phyloP scores from a whole-genome alignment of 768 basidiomycete species.

The Agrocybe pediades region DNA sequence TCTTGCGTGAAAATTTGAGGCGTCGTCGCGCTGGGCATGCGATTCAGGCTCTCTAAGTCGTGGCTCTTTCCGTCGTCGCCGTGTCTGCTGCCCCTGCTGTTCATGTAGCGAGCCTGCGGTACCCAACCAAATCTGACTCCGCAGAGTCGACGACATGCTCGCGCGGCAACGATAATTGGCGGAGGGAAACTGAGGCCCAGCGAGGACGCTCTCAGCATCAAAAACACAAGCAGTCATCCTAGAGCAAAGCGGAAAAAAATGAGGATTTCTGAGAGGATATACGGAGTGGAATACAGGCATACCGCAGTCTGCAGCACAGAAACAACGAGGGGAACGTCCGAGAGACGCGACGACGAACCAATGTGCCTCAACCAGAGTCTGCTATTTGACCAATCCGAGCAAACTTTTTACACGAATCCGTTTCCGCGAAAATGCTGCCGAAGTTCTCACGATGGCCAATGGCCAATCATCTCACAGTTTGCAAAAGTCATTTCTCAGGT shows the following conservation, averaged over 20 bases:
- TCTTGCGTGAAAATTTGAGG: neutral
- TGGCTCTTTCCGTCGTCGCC: neutral
- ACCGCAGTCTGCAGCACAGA: slow-evolving; percentile 29
- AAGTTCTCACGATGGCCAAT: slow-evolving; percentile 20
- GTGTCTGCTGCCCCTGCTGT: slow-evolving; percentile 5
- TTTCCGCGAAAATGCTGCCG: slow-evolving; percentile 2
- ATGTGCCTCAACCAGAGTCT: slow-evolving; percentile 3
- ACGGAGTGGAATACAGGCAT: neutral
- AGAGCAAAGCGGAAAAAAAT: slow-evolving; percentile 8
- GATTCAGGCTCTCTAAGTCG: neutral
- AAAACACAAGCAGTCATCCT: slow-evolving; percentile 78
- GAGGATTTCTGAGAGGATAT: slow-evolving; percentile 1
- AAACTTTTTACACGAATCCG: slow-evolving; percentile 18
- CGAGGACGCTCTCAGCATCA: slow-evolving; percentile 86
- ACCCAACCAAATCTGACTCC: slow-evolving; percentile 21
- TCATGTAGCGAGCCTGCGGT: slow-evolving; percentile 3
- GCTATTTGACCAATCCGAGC: slow-evolving; percentile 2
- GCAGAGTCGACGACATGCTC: slow-evolving; percentile 33
- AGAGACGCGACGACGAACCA: slow-evolving; percentile 25
- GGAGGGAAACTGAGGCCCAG: slow-evolving; percentile 59
- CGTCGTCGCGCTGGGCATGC: neutral
- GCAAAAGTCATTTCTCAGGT: neutral
- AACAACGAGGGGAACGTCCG: slow-evolving; percentile 30
- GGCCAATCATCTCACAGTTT: slow-evolving; percentile 1
- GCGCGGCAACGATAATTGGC: slow-evolving; percentile 34